These are phyloP conservation scores for Lentithecium fluviatile DNA, from an alignment of 495 filamentous ascomycete species.

Conservation along the genomic window DNA sequence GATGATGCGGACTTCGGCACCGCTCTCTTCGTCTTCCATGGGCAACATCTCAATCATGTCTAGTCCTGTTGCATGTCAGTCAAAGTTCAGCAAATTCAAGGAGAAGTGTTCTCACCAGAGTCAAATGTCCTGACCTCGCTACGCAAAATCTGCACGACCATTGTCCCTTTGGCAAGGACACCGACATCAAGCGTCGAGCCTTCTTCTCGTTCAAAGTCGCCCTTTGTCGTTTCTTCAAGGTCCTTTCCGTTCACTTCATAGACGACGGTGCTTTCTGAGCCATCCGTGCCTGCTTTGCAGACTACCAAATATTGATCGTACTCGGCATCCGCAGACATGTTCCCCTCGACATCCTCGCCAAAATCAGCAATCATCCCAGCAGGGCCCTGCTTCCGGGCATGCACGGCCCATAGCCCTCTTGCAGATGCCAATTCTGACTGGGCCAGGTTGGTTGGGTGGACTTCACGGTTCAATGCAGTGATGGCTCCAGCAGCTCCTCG, in stretches of 20 bases:
- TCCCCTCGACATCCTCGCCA: constrained; percentile 44
- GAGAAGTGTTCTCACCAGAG: constrained; percentile 58
- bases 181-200: constrained; percentile 80
- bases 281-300: constrained; percentile 58
- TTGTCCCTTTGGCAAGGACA: constrained; percentile 66
- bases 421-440: constrained; percentile 62
- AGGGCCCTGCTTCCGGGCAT: constrained; percentile 56
- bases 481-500: constrained; percentile 67
- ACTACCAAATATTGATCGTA: constrained; percentile 71
- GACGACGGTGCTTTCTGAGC: constrained; percentile 54
- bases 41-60: constrained; percentile 85
- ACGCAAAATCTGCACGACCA: constrained; percentile 80
- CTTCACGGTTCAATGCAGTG: constrained; percentile 69
- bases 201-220: constrained; percentile 86
- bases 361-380: constrained; percentile 55
- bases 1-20: constrained; percentile 66
- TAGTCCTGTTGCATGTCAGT: constrained; percentile 57
- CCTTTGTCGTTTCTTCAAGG: constrained; percentile 64
- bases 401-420: constrained; percentile 63
- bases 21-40: constrained; percentile 82
- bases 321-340: constrained; percentile 47
- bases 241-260: constrained; percentile 61
- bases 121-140: constrained; percentile 87
- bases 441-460: constrained; percentile 65
- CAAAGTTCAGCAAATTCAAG: neutral